Conservation (phyloP, 176 grass and related monocot genomes). For the bread wheat (Triticum aestivum) region DNA sequence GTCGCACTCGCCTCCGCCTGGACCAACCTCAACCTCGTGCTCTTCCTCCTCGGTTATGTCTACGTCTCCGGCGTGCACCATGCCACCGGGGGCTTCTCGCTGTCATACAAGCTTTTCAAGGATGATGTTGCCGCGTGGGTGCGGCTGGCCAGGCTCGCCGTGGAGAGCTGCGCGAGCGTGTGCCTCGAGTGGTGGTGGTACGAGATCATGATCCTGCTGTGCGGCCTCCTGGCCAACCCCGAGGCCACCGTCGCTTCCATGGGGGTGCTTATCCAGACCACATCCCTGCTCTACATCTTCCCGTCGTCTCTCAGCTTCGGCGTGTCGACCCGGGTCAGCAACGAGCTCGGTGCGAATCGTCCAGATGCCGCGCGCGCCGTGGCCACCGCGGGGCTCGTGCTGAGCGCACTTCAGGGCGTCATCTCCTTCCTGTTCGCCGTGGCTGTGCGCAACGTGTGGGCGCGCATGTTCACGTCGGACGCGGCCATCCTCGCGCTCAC, state of each 20-base stretch:
- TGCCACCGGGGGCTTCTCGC: conserved; percentile 58
- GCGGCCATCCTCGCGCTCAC: conserved; percentile 66
- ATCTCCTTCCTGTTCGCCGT: conserved; percentile 57
- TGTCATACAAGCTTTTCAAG: conserved; percentile 53
- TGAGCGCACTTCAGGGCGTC: conserved; percentile 63
- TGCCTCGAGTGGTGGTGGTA: conserved; percentile 99
- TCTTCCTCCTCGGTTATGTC: conserved; percentile 65
- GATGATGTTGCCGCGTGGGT: conserved; percentile 52
- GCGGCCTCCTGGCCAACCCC: conserved; percentile 68
- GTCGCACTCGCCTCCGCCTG: conserved; percentile 73
- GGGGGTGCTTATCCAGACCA: conserved; percentile 92
- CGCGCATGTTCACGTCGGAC: conserved; percentile 79
- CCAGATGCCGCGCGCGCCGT: conserved; percentile 48
- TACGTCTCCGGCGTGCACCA: conserved; percentile 67
- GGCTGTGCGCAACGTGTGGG: conserved; percentile 69
- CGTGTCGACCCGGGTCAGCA: conserved; percentile 85
- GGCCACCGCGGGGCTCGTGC: conserved; percentile 49
- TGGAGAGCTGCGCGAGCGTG: conserved; percentile 72
- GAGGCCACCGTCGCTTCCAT: conserved; percentile 81
- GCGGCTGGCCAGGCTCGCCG: conserved; percentile 49
- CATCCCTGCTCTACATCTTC: conserved; percentile 94
- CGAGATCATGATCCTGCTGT: conserved; percentile 98
- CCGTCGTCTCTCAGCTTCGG: conserved; percentile 98
- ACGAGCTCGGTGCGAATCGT: conserved; percentile 85
- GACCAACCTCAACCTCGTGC: conserved; percentile 82